phyloP scores from a whole-genome alignment of 1,139 yeast species.

The Candida dubliniensis region DNA sequence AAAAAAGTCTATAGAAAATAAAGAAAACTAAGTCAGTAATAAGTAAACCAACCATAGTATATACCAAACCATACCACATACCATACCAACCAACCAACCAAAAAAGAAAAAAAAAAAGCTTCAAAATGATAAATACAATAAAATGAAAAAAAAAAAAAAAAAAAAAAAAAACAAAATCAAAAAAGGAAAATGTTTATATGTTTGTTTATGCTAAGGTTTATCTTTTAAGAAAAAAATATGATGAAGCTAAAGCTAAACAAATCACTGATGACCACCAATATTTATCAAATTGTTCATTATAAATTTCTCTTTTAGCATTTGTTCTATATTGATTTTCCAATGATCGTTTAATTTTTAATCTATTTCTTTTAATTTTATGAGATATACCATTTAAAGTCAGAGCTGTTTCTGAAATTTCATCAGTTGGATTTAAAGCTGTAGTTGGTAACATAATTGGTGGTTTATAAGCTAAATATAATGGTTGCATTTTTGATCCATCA shows the following conservation, averaged over 20 bases:
- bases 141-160: no score
- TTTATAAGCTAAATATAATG: conserved; percentile 83
- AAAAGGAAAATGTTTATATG: no score
- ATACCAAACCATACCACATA: no score
- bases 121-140: no score
- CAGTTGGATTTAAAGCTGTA: conserved; percentile 82
- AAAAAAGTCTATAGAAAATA: no score
- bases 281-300: conserved; percentile 44
- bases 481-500: conserved; percentile 84
- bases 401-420: conserved; percentile 37
- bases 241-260: conserved; percentile 26
- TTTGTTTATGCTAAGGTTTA: conserved; percentile 1
- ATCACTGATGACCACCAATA: conserved; percentile 46
- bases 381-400: conserved; percentile 26
- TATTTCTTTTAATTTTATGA: conserved; percentile 28
- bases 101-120: no score
- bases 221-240: conserved; percentile 22
- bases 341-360: conserved; percentile 60
- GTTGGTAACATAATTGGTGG: conserved; percentile 98
- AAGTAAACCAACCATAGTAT: no score
- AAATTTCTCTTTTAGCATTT: conserved; percentile 56
- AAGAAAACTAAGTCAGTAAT: no score
- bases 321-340: conserved; percentile 81
- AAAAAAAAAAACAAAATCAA: no score
- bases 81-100: no score